phyloP scores from a whole-genome alignment of 345 rosid genomes.

The Gossypium thurberi region DNA sequence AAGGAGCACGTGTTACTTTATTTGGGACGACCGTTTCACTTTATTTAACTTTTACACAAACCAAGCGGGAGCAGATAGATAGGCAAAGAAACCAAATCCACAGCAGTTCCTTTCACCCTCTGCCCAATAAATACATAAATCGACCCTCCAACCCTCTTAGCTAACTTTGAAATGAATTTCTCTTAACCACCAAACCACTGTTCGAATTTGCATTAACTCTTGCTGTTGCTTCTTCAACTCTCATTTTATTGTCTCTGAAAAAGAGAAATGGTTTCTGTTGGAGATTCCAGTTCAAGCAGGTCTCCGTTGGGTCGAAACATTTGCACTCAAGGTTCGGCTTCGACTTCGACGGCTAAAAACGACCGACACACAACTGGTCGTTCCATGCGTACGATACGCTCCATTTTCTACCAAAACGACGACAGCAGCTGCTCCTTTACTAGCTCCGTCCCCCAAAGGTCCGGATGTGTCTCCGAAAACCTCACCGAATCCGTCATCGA shows the following conservation, averaged over 20 bases:
- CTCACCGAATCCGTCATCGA: slow-evolving; percentile 78
- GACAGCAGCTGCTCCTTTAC: slow-evolving; percentile 37
- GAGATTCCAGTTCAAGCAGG: slow-evolving; percentile 59
- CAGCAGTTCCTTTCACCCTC: not conserved
- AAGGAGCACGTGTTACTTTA: too few species aligned
- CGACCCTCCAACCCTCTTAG: not conserved
- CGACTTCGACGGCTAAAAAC: slow-evolving; percentile 35
- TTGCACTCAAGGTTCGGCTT: slow-evolving; percentile 28
- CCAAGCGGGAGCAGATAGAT: not conserved
- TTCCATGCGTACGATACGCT: slow-evolving; percentile 88
- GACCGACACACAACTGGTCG: slow-evolving; percentile 57
- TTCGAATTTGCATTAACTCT: not conserved
- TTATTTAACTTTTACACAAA: not conserved
- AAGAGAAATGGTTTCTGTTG: slow-evolving; percentile 55
- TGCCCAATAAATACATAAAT: not conserved
- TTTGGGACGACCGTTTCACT: too few species aligned
- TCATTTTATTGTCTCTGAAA: not conserved
- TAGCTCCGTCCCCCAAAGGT: slow-evolving; percentile 31
- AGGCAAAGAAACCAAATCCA: not conserved
- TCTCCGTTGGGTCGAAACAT: slow-evolving; percentile 45
- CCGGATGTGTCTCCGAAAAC: slow-evolving; percentile 60
- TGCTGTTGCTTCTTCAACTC: not conserved
- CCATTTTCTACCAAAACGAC: slow-evolving; percentile 47
- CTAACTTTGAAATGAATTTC: not conserved
- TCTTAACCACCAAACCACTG: not conserved